Percentiles rank a stretch among this genome's conserved stretches.
Evolutionary conservation across 208 protist genomes (phyloP).

Genomic region (Trypanosoma rangeli): DNA sequence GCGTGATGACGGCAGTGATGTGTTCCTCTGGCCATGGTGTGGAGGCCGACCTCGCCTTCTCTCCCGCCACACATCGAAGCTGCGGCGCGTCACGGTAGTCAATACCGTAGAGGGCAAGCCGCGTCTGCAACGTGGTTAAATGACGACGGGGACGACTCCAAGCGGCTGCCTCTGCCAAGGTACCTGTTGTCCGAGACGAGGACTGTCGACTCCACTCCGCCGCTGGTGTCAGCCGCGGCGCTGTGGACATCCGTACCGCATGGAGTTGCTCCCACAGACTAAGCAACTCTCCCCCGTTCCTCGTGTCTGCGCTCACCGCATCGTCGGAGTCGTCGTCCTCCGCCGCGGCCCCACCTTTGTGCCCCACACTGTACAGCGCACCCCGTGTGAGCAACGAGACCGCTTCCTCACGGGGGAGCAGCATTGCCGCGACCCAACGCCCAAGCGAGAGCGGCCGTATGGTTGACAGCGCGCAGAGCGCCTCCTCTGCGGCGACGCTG

Average conservation of each 20-base stretch:
- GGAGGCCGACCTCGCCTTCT: not conserved
- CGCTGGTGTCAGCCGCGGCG: not conserved
- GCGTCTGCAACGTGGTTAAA: conserved; percentile 5
- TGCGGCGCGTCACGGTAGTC: conserved; percentile 13
- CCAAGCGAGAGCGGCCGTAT: conserved; percentile 12
- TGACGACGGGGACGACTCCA: not conserved
- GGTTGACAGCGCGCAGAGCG: not conserved
- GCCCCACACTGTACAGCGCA: not conserved
- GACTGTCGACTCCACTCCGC: not conserved
- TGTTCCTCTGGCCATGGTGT: not conserved
- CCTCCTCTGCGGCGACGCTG: not conserved
- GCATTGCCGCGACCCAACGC: conserved; percentile 15
- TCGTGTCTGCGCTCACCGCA: not conserved
- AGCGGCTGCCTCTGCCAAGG: not conserved
- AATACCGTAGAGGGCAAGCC: conserved; percentile 21
- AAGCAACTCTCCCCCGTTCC: conserved; percentile 13
- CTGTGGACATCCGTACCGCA: not conserved
- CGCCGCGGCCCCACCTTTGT: not conserved
- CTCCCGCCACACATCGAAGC: conserved; percentile 2
- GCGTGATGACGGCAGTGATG: conserved; percentile 23
- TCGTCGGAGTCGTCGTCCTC: not conserved
- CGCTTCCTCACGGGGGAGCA: conserved; percentile 3
- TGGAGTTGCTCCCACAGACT: conserved; percentile 28
- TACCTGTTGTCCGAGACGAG: not conserved
- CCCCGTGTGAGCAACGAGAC: not conserved